phyloP scores from a whole-genome alignment of 495 filamentous ascomycete species.

The Xylaria venustula region DNA sequence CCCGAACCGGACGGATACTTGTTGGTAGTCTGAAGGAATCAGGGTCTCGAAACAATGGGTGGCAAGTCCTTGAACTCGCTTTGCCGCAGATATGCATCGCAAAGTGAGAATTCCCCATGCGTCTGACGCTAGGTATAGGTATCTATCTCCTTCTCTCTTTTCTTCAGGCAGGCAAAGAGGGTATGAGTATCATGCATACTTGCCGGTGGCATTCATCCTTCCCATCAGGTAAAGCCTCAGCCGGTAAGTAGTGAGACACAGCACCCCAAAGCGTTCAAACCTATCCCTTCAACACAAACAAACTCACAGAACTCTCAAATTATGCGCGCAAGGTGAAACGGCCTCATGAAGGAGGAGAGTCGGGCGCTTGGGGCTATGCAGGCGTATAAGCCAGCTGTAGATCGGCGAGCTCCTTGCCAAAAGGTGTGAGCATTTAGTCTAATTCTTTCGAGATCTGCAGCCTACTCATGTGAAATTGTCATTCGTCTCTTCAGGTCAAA shows the following conservation, averaged over 20 bases:
- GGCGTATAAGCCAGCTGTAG: constrained; percentile 13
- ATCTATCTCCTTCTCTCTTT: neutral
- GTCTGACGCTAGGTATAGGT: neutral
- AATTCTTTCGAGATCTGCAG: neutral
- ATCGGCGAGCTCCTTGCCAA: neutral
- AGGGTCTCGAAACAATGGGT: neutral
- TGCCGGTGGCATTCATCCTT: neutral
- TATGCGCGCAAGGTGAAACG: neutral
- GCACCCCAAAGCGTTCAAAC: neutral
- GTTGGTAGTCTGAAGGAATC: neutral
- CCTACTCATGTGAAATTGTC: constrained; percentile 31
- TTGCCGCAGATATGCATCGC: neutral
- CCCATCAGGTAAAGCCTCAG: neutral
- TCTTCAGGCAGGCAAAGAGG: neutral
- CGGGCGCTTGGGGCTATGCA: constrained; percentile 7
- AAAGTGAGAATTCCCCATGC: neutral
- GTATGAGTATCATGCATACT: neutral
- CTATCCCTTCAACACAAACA: neutral
- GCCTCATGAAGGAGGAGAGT: neutral
- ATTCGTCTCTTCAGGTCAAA: neutral
- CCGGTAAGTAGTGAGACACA: neutral
- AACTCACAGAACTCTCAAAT: neutral
- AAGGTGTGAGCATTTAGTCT: neutral
- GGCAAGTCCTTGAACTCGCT: neutral
- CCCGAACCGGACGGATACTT: neutral